Base-by-base conservation (phyloP, 805 yeast species). In the Candida sanyiensis region DNA sequence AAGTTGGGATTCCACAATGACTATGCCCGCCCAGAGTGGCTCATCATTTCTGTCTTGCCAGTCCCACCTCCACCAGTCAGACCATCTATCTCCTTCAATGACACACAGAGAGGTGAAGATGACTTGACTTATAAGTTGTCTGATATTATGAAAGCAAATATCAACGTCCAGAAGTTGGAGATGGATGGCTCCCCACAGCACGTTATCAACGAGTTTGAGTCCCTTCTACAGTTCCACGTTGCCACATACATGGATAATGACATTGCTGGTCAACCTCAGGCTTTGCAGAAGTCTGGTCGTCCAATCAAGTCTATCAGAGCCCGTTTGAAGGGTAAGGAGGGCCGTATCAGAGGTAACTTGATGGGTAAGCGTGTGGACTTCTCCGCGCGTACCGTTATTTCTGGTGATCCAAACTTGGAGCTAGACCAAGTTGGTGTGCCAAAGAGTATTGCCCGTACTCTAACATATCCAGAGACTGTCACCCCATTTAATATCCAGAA, bases 301-400 rank as follows among this genome's bases (percentile, higher is more conserved):
- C 98, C 99, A 2, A 94, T 93, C 50, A 93, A 93, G 62, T 87
- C 97, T 32, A 93, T 93, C 54, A 81, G 99, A 68, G 97, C 99
- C n/a, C 89, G 99, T 70, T 73, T 93, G 54, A 93, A 93, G 82
- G 98, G 99, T 70, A 93, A 93, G 56, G 99, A 93, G 69, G 98
- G 99, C 45, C 89, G 98, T 70, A 78, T 93, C 47, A 82, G 98
- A 75, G 97, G 97, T 59, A 93, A 93, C 58, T 70, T 93, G 56
- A 93, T 93, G 98, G 99, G 99, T 64, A 93, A 93, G 73, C 93
- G 98, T 75, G 99, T 93, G 43, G 97, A 93, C 63, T 93, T 88
- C 59, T 90, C 97, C 28, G 98, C 98, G 8, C 87, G 98, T 70
- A 89, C 98, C 2, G 99, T 93, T 57, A 93, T 93, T 71, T 89